These are phyloP conservation scores for Kondoa subrosea DNA, from an alignment of 768 basidiomycete genomes.

Conservation along the genomic window DNA sequence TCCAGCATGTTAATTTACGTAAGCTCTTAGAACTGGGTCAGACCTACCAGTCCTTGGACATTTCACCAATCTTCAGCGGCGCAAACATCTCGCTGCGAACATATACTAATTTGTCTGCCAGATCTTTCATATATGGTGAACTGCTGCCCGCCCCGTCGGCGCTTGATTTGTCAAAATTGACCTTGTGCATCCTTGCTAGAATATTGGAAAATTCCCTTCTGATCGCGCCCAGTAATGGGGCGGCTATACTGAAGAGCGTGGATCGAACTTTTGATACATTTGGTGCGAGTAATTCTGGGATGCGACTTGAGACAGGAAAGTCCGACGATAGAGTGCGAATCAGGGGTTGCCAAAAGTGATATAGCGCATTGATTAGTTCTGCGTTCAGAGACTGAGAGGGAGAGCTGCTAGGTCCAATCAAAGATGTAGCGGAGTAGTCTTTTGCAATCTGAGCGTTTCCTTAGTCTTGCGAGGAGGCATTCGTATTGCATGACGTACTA, in stretches of 20 bases:
- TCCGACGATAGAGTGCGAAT: slow-evolving; percentile 54
- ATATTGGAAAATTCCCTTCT: slow-evolving; percentile 65
- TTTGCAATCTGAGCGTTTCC: slow-evolving; percentile 42
- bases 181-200: slow-evolving; percentile 63
- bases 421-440: slow-evolving; percentile 58
- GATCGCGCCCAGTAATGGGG: slow-evolving; percentile 36
- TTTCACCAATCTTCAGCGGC: slow-evolving; percentile 55
- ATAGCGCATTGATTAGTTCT: slow-evolving; percentile 58
- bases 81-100: slow-evolving; percentile 60
- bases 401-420: slow-evolving; percentile 61
- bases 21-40: background rate
- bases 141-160: slow-evolving; percentile 34
- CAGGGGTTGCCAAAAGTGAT: slow-evolving; percentile 56
- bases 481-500: slow-evolving; percentile 43
- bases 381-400: slow-evolving; percentile 63
- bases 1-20: background rate
- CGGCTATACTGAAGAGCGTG: slow-evolving; percentile 29
- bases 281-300: slow-evolving; percentile 9
- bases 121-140: slow-evolving; percentile 65
- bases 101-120: slow-evolving; percentile 70
- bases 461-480: background rate
- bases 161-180: slow-evolving; percentile 54
- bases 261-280: slow-evolving; percentile 14
- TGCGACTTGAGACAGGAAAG: slow-evolving; percentile 25
- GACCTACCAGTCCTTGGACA: slow-evolving; percentile 54